Percentiles rank a stretch among this genome's conserved stretches.
Conservation (phyloP, 23 red algal species). For the Porphyridium purpureum region DNA sequence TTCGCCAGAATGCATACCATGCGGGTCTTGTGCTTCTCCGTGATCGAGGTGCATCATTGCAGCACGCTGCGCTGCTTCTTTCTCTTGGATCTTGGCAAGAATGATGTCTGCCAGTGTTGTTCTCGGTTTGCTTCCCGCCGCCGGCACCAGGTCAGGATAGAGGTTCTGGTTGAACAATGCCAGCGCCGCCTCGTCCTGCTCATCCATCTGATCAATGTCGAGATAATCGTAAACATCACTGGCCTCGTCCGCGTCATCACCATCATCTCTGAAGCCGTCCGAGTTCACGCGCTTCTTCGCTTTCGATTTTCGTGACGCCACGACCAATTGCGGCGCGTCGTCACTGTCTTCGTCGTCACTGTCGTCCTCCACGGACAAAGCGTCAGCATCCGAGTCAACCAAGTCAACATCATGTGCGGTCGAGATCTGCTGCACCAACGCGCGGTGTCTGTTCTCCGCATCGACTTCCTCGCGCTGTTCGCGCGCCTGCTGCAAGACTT, state of each 20-base stretch:
- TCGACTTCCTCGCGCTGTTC: conserved; percentile 29
- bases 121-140: conserved; percentile 4
- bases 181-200: conserved; percentile 53
- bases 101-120: conserved; percentile 69
- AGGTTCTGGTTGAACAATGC: no score
- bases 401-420: no score
- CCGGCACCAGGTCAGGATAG: conserved; percentile 11
- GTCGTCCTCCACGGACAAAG: conserved; percentile 8
- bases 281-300: conserved; percentile 3
- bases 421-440: no score
- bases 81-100: conserved; percentile 59
- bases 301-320: neutral
- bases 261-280: neutral
- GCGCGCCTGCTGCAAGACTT: conserved; percentile 47
- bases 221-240: conserved; percentile 18
- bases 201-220: conserved; percentile 36
- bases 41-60: neutral
- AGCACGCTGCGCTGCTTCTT: conserved; percentile 4
- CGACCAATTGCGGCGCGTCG: neutral
- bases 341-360: conserved; percentile 29
- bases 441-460: conserved; percentile 9
- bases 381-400: conserved; percentile 1
- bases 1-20: conserved; percentile 27
- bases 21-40: neutral
- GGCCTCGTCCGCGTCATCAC: neutral